phyloP scores from a whole-genome alignment of 2,329 filamentous ascomycete species.

The Ramularia endophylla region DNA sequence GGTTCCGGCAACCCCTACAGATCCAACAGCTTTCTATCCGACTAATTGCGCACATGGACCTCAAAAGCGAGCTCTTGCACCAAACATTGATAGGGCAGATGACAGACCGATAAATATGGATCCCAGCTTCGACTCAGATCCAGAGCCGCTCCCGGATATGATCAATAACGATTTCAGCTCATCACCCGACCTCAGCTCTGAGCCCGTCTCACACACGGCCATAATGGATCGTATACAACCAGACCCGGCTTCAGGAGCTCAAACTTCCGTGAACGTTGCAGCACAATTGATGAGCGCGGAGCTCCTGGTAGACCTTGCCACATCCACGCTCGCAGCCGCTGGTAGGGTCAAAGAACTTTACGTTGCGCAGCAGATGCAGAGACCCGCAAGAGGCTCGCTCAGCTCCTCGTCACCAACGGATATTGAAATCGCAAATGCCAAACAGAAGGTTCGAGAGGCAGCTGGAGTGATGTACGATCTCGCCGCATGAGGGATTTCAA shows the following conservation, averaged over 20 bases:
- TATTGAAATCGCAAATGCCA: conserved; percentile 19
- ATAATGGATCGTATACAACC: background rate
- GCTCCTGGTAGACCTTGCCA: conserved; percentile 23
- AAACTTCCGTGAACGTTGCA: conserved; percentile 12
- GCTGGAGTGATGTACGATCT: conserved; percentile 22
- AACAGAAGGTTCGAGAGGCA: conserved; percentile 20
- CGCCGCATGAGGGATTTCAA: conserved; percentile 1
- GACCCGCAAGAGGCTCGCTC: conserved; percentile 11
- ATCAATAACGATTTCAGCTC: background rate
- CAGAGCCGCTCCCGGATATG: conserved; percentile 2
- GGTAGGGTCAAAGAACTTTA: conserved; percentile 20
- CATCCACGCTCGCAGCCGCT: conserved; percentile 20
- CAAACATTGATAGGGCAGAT: no score
- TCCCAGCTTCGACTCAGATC: conserved; percentile 4
- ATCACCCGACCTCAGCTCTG: background rate
- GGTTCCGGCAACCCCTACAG: conserved; percentile 10
- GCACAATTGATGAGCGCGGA: conserved; percentile 24
- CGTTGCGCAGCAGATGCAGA: conserved; percentile 16
- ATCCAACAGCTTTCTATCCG: conserved; percentile 13
- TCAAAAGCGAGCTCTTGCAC: conserved; percentile 9
- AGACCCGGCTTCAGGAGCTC: background rate
- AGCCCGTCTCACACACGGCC: background rate
- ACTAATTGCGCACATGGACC: conserved; percentile 21
- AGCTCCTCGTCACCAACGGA: conserved; percentile 13
- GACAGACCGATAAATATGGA: conserved; percentile 2